Conservation (phyloP, 2,329 filamentous ascomycete genomes). For the Colletotrichum camelliae region DNA sequence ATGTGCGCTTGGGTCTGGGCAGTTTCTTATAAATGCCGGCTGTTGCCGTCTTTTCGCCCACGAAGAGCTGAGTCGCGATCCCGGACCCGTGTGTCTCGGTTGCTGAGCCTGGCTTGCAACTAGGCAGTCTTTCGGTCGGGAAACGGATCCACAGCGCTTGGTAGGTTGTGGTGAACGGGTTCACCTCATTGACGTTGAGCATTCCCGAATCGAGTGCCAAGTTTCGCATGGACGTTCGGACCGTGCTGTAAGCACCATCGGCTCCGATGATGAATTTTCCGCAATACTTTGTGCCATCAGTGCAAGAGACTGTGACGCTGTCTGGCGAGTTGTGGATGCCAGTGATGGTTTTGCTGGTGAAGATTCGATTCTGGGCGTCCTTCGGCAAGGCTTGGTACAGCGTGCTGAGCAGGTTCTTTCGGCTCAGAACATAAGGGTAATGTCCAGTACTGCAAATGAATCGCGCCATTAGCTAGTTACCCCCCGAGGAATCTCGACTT, state of each 20-base stretch:
- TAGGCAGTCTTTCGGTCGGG: background rate
- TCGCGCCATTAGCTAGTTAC: fast-evolving
- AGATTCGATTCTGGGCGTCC: constrained; percentile 28
- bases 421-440: constrained; percentile 32
- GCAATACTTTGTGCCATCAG: constrained; percentile 36
- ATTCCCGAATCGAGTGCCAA: background rate
- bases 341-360: constrained; percentile 28
- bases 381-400: constrained; percentile 33
- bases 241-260: constrained; percentile 45
- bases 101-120: background rate
- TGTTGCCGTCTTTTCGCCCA: constrained; percentile 25
- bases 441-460: constrained; percentile 25
- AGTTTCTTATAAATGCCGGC: constrained; percentile 33
- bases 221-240: constrained; percentile 35
- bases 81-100: constrained; percentile 22
- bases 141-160: constrained; percentile 27
- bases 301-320: constrained; percentile 33
- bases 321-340: constrained; percentile 23
- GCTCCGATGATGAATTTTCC: constrained; percentile 46
- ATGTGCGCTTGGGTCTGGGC: constrained; percentile 27
- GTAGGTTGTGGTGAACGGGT: constrained; percentile 22
- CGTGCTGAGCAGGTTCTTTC: constrained; percentile 34
- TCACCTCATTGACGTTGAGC: background rate
- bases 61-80: constrained; percentile 29
- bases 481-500: fast-evolving